Conservation (phyloP, 805 yeast species). For the Pichia californica region DNA sequence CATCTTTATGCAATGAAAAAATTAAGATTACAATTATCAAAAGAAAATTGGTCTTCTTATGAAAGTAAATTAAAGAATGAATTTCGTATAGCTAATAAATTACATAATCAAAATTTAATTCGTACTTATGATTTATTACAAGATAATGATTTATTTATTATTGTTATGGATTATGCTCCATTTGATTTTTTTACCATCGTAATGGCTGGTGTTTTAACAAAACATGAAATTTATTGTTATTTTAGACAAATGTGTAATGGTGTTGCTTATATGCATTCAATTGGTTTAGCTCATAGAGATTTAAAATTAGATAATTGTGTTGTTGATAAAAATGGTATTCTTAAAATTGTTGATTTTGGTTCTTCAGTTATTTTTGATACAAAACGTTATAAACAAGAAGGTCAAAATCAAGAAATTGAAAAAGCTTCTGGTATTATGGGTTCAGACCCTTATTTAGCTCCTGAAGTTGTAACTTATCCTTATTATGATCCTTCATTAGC, state of each 20-base stretch:
- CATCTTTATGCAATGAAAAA: slow-evolving; percentile 80
- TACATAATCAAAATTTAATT: slow-evolving; percentile 74
- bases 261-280: slow-evolving; percentile 63
- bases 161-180: slow-evolving; percentile 91
- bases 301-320: slow-evolving; percentile 91
- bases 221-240: slow-evolving; percentile 68
- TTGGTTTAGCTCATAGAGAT: slow-evolving; percentile 91
- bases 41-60: slow-evolving; percentile 64
- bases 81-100: slow-evolving; percentile 70
- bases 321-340: slow-evolving; percentile 62
- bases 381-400: slow-evolving; percentile 2
- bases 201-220: slow-evolving; percentile 77
- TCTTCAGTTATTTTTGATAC: slow-evolving; percentile 73
- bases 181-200: slow-evolving; percentile 89
- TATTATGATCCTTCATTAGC: slow-evolving; percentile 80
- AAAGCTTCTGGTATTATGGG: slow-evolving; percentile 86
- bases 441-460: slow-evolving; percentile 92
- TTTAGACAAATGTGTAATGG: slow-evolving; percentile 77
- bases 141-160: slow-evolving; percentile 55
- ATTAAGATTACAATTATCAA: slow-evolving; percentile 59
- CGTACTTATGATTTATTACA: slow-evolving; percentile 74
- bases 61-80: slow-evolving; percentile 75
- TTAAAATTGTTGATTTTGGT: slow-evolving; percentile 90
- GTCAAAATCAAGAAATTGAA: slow-evolving; percentile 31
- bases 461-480: slow-evolving; percentile 61